phyloP scores from a whole-genome alignment of 495 filamentous ascomycete species.

The Tuber indicum region DNA sequence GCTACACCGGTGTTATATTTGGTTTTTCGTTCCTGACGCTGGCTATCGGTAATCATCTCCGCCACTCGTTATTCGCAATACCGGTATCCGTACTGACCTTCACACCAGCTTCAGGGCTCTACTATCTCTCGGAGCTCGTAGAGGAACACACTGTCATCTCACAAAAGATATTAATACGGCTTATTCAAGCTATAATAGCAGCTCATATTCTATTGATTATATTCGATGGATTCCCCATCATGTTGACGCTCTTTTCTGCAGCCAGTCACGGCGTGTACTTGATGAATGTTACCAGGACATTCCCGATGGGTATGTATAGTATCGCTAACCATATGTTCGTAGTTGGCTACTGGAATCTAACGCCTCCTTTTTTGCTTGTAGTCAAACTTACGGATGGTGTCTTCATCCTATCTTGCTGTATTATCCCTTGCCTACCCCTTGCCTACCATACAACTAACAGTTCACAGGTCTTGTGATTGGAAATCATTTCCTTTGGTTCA shows the following conservation, averaged over 20 bases:
- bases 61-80: background rate
- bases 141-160: slow-evolving; percentile 94
- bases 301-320: slow-evolving; percentile 27
- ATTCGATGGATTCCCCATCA: slow-evolving; percentile 77
- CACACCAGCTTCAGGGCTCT: slow-evolving; percentile 78
- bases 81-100: slow-evolving; percentile 4
- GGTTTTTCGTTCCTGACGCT: slow-evolving; percentile 91
- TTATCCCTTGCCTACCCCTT: slow-evolving; percentile 14
- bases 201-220: slow-evolving; percentile 67
- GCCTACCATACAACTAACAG: background rate
- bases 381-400: slow-evolving; percentile 84
- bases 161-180: slow-evolving; percentile 69
- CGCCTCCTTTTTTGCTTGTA: slow-evolving; percentile 70
- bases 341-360: background rate
- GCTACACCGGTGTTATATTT: slow-evolving; percentile 77
- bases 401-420: slow-evolving; percentile 78
- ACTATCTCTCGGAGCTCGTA: slow-evolving; percentile 95
- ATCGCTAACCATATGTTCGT: background rate
- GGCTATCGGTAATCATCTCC: slow-evolving; percentile 64
- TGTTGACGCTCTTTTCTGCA: slow-evolving; percentile 66
- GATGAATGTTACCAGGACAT: slow-evolving; percentile 54
- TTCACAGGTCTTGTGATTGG: slow-evolving; percentile 63
- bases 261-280: slow-evolving; percentile 79
- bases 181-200: slow-evolving; percentile 78
- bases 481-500: slow-evolving; percentile 98